Evolutionary conservation across 257 asterid species (phyloP), one percentile per base, ranked within the genome.

Genomic region (Solanum corneliomulleri): DNA sequence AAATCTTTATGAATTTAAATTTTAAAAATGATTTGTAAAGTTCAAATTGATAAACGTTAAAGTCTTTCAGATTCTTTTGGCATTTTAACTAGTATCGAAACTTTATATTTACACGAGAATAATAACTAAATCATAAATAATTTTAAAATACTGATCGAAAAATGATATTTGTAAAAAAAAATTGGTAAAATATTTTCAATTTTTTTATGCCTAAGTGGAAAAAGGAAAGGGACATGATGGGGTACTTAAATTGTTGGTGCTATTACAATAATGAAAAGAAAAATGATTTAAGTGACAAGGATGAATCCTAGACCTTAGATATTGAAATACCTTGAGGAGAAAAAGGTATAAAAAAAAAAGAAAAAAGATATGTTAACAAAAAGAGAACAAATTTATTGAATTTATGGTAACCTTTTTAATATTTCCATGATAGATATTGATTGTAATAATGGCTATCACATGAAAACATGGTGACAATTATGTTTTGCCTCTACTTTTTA

Each of bases 371-470:
- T 64, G 47, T 68, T 75, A 75, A 87, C 90, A 90, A 90, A 87
- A 88, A 88, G 88, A 29, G 62, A n/a, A 35, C 31, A 81, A 80
- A 60, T n/a, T 62, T 62, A 62, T 33, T 14, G 77, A 84, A 52
- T 82, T 82, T 18, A 8, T 82, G 11, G 25, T 74, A 31, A 52
- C 13, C 21, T 72, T 84, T 37, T 83, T 83, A 83, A 76, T 74
- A 77, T 89, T 84, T 85, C 83, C 88, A 88, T 78, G 83, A 86
- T 72, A 64, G 10, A 69, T 71, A 62, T 33, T 37, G 84, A 85
- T 45, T 47, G 87, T 89, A 88, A 88, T 91, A 85, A 91, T 88
- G 92, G 92, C 27, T 58, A 81, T 89, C 92, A 91, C 93, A 91
- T 91, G 91, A 83, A 88, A 86, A 86, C 88, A 89, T 66, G 90